Conservation (phyloP, 108 stramenopile genomes). For the Fragilaria crotonensis region DNA sequence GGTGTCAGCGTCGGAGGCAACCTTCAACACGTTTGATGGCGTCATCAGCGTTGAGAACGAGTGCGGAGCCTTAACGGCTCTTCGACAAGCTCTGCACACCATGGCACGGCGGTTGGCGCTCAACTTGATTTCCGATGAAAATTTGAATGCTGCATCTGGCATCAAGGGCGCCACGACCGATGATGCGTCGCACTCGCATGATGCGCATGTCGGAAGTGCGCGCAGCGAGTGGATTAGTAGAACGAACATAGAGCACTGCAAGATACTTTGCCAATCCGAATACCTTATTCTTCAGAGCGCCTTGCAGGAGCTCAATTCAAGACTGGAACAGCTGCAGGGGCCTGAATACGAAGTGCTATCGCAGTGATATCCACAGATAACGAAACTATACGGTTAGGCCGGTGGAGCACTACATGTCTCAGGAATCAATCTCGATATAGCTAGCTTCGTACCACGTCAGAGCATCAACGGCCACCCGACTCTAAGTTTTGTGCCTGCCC, state of each 20-base stretch:
- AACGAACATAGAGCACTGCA: neutral
- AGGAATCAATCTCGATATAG: too few relatives aligned
- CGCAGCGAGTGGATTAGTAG: neutral
- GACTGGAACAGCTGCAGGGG: neutral
- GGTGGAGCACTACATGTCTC: neutral
- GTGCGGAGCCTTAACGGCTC: neutral
- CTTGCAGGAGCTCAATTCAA: neutral
- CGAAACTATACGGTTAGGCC: neutral
- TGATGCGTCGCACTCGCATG: neutral
- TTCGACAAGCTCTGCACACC: neutral
- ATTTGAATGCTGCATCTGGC: neutral
- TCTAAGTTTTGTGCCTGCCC: conserved; percentile 64
- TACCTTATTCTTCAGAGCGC: neutral
- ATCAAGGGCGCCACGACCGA: neutral
- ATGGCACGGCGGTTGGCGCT: neutral
- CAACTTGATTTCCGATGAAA: neutral
- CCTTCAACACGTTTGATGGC: neutral
- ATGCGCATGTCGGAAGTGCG: neutral
- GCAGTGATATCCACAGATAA: neutral
- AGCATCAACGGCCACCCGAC: conserved; percentile 46
- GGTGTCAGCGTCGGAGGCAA: neutral
- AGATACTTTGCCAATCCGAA: neutral
- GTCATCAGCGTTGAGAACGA: neutral
- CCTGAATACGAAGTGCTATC: neutral
- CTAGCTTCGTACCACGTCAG: too few relatives aligned